phyloP scores from a whole-genome alignment of 139 green algal species.

The Zygnema circumcarinatum region DNA sequence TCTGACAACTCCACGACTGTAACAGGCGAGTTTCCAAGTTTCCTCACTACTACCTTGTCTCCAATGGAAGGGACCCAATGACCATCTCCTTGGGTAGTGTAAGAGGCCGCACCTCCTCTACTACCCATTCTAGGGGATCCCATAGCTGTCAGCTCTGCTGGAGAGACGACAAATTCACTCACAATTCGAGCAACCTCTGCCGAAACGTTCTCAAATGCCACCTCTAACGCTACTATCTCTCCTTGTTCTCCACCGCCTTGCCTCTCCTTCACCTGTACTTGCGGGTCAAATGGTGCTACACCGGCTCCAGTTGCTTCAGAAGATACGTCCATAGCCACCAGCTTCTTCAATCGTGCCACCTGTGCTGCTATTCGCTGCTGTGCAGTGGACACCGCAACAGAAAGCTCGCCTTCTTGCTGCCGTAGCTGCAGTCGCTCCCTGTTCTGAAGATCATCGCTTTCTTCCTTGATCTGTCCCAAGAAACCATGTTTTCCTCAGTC shows the following conservation, averaged over 20 bases:
- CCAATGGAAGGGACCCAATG: slow-evolving; percentile 25
- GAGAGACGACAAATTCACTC: not conserved
- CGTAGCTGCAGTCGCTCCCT: slow-evolving; percentile 9
- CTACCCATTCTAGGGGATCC: not conserved
- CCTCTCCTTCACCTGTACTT: not conserved
- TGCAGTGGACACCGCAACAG: not conserved
- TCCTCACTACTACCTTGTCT: slow-evolving; percentile 25
- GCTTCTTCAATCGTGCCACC: not conserved
- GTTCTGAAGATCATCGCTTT: not conserved
- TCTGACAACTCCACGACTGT: slow-evolving; percentile 35
- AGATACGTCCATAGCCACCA: not conserved
- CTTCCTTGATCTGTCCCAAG: not conserved
- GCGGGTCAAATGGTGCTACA: not conserved
- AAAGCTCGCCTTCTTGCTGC: not conserved
- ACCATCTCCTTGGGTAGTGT: not conserved
- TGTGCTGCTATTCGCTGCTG: slow-evolving; percentile 5
- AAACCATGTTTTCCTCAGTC: not conserved
- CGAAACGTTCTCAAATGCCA: not conserved
- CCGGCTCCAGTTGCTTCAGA: not conserved
- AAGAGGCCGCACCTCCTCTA: not conserved
- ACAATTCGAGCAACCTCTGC: not conserved
- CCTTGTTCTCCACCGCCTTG: no score
- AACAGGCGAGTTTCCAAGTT: slow-evolving; percentile 26
- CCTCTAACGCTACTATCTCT: not conserved
- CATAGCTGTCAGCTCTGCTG: slow-evolving; percentile 14